These are phyloP conservation scores for Yarrowia deformans DNA, from an alignment of 805 yeast genomes.

Conservation along the genomic window DNA sequence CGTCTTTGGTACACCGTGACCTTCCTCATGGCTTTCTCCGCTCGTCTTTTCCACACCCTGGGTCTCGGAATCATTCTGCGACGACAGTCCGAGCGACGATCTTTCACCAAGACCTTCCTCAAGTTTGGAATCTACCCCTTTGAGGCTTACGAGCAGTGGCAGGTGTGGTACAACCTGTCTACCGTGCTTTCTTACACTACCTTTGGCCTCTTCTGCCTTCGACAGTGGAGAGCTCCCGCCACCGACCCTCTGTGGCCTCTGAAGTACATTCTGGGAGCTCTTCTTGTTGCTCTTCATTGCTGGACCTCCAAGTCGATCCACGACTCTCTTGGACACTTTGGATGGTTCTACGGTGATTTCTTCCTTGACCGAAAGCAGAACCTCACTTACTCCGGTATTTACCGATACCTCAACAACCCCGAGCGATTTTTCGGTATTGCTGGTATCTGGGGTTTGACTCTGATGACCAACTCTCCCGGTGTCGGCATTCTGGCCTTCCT, in stretches of 20 bases:
- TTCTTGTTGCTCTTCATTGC: slow-evolving; percentile 64
- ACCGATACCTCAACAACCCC: slow-evolving; percentile 82
- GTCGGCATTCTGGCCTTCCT: slow-evolving; percentile 62
- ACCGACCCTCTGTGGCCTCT: slow-evolving; percentile 52
- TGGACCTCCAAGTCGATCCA: slow-evolving; percentile 75
- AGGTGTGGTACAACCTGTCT: slow-evolving; percentile 62
- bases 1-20: slow-evolving; percentile 50
- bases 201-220: slow-evolving; percentile 50
- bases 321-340: slow-evolving; percentile 77
- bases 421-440: slow-evolving; percentile 80
- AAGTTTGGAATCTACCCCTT: slow-evolving; percentile 69
- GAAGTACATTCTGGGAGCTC: slow-evolving; percentile 64
- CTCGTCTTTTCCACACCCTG: slow-evolving; percentile 60
- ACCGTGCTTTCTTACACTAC: slow-evolving; percentile 66
- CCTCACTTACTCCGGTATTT: slow-evolving; percentile 79
- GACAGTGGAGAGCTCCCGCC: slow-evolving; percentile 47
- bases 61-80: slow-evolving; percentile 61
- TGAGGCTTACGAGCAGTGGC: slow-evolving; percentile 77
- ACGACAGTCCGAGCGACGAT: slow-evolving; percentile 65
- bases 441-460: slow-evolving; percentile 76
- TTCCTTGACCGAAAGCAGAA: slow-evolving; percentile 57
- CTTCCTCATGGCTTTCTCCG: slow-evolving; percentile 53
- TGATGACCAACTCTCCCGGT: slow-evolving; percentile 60
- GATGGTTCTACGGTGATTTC: slow-evolving; percentile 92
- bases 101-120: slow-evolving; percentile 69